Conservation (phyloP, 768 basidiomycete genomes). For the Tricholoma terreum region DNA sequence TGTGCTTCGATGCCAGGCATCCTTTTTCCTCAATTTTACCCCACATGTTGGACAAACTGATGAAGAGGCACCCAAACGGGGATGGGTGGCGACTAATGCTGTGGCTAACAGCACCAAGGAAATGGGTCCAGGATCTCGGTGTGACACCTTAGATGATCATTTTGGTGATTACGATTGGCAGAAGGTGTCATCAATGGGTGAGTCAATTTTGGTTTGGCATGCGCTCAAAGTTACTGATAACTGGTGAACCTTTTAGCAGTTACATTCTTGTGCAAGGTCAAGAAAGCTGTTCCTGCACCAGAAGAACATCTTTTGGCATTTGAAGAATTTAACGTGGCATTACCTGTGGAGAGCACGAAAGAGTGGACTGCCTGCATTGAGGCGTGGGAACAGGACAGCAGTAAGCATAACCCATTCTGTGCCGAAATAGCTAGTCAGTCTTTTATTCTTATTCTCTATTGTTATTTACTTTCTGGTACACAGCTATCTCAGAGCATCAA, state of each 20-base stretch:
- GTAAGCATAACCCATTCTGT: conserved; percentile 3
- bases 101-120: conserved; percentile 18
- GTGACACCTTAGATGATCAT: conserved; percentile 24
- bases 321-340: not conserved
- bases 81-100: conserved; percentile 22
- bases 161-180: conserved; percentile 24
- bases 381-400: not conserved
- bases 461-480: not conserved
- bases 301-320: not conserved
- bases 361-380: not conserved
- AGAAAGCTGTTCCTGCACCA: not conserved
- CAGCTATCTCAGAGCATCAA: conserved; percentile 5
- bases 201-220: not conserved
- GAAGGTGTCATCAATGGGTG: conserved; percentile 20
- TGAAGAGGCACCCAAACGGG: conserved; percentile 14
- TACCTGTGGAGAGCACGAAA: not conserved
- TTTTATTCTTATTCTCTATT: not conserved
- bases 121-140: conserved; percentile 23
- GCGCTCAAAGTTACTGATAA: not conserved
- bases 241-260: not conserved
- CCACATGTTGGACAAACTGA: conserved; percentile 18
- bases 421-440: not conserved
- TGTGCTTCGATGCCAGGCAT: conserved; percentile 12
- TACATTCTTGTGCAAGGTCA: conserved; percentile 9
- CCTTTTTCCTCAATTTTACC: conserved; percentile 23